Base-by-base conservation (phyloP, 164 flowering plant species). In the Liriodendron chinense region DNA sequence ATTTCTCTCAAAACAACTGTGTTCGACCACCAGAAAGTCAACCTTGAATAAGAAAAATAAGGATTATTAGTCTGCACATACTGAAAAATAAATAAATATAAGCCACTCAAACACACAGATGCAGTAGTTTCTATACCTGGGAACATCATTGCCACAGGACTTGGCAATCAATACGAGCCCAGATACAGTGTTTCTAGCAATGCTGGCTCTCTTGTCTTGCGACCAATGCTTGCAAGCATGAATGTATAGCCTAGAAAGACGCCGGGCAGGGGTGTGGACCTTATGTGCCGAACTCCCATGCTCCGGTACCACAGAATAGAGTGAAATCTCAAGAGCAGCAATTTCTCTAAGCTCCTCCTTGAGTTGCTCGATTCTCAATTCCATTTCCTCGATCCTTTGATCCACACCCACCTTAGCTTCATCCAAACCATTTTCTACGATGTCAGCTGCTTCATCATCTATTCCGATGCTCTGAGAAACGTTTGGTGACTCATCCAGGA, bases 231-330 rank as follows among this genome's bases (percentile, higher is more conserved):
- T 96, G 85, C 97, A 93, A 78, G 99, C 93, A 87, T 93, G 93
- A 67, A 94, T 86, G 75, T 96, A 96, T 22, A 96, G 84, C 76
- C 98, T 87, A 75, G 98, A 96, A 81, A 96, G 90, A 73, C 98
- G 98, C 24, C 98, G 90, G 72, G 99, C 98, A 75, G 99, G 98
- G 64, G 97, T 90, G 76, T 96, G 99, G 74, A 96, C 94, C 84
- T 96, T 96, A 81, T 94, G 99, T 24, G 97, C 94, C 13, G 99
- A 96, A 78, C 98, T 91, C 47, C 97, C 98, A 87, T 96, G 99
- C 84, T 96, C 98, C 24, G 98, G 91, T 47, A 89, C 92, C 7
- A 96, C 90, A 78, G 99, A 91, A 80, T 96, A 96, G 20, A 96
- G 92, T 18, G 99, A 87, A 68, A 96, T 86, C 83, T 96, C 99